Conservation (phyloP, 768 basidiomycete species). For the Melanogaster broomeanus region DNA sequence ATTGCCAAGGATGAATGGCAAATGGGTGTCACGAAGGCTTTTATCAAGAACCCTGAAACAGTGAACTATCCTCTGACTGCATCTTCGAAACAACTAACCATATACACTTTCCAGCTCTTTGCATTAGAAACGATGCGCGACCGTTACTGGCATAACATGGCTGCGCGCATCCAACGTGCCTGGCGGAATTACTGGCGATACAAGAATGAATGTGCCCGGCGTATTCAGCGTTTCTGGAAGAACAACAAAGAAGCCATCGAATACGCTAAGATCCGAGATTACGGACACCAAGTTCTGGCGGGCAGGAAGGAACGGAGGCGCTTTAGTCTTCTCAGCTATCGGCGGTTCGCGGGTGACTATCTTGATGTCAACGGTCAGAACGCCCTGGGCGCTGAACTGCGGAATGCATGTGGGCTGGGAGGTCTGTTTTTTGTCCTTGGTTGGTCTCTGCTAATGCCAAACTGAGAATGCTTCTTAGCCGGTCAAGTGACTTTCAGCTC, state of each 20-base stretch:
- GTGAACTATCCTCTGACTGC: constrained; percentile 43
- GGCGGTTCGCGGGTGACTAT: constrained; percentile 96
- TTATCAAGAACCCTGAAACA: constrained; percentile 99
- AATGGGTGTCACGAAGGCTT: constrained; percentile 98
- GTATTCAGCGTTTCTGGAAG: constrained; percentile 98
- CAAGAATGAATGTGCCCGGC: constrained; percentile 90
- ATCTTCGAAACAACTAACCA: not conserved
- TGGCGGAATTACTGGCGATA: constrained; percentile 96
- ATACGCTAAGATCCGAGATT: constrained; percentile 89
- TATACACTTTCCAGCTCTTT: constrained; percentile 68
- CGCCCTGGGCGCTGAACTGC: constrained; percentile 75
- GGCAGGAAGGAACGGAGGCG: constrained; percentile 91
- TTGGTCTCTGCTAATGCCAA: not conserved
- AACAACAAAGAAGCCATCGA: constrained; percentile 94
- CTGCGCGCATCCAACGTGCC: constrained; percentile 91
- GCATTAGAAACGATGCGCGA: constrained; percentile 99
- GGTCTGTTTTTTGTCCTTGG: constrained; percentile 46
- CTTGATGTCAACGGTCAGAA: constrained; percentile 85
- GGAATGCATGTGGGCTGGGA: constrained; percentile 68
- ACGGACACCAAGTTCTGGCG: constrained; percentile 90
- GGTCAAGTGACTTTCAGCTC: constrained; percentile 87
- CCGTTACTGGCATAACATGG: constrained; percentile 99
- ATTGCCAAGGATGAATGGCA: constrained; percentile 99
- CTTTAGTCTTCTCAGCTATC: constrained; percentile 91
- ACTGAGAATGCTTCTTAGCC: constrained; percentile 36